Evolutionary conservation across 1,284 basidiomycete genomes (phyloP).

Genomic region (Inonotus hispidus): DNA sequence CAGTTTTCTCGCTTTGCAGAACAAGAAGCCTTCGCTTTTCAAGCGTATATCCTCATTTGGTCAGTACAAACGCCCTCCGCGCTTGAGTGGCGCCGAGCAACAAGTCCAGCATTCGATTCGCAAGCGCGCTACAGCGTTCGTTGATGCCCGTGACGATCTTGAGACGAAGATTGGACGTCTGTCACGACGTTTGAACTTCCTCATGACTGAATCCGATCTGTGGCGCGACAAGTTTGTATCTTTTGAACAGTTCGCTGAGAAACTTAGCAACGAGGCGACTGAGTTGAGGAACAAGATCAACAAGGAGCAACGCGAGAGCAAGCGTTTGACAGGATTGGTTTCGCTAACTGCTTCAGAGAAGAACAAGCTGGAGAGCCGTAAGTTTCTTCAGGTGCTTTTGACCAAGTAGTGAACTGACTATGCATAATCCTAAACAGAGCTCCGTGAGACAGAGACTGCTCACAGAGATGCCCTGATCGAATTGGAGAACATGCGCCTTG

Average conservation of each 20-base stretch:
- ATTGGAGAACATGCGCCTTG: conserved; percentile 64
- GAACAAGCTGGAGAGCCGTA: conserved; percentile 65
- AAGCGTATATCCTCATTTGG: conserved; percentile 81
- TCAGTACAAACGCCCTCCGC: conserved; percentile 62
- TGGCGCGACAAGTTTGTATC: conserved; percentile 91
- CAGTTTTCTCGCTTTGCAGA: conserved; percentile 38
- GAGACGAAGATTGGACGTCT: conserved; percentile 86
- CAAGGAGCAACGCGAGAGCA: conserved; percentile 84
- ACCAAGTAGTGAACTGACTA: conserved; percentile 8
- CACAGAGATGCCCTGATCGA: conserved; percentile 67
- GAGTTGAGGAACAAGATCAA: conserved; percentile 79
- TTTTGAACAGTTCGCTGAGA: conserved; percentile 90
- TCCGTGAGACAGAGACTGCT: conserved; percentile 65
- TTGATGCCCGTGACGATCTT: conserved; percentile 87
- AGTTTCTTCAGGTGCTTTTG: conserved; percentile 27
- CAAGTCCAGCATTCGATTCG: conserved; percentile 82
- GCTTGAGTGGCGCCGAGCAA: conserved; percentile 74
- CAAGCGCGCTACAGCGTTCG: conserved; percentile 85
- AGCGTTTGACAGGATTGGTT: conserved; percentile 71
- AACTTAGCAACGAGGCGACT: conserved; percentile 76
- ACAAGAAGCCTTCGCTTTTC: conserved; percentile 84
- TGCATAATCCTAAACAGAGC: conserved; percentile 38
- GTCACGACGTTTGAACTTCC: conserved; percentile 78
- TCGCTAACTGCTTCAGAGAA: conserved; percentile 74
- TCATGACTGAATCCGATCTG: conserved; percentile 85